phyloP scores from a whole-genome alignment of 2,329 filamentous ascomycete genomes.

The Nigrospora osmanthi region DNA sequence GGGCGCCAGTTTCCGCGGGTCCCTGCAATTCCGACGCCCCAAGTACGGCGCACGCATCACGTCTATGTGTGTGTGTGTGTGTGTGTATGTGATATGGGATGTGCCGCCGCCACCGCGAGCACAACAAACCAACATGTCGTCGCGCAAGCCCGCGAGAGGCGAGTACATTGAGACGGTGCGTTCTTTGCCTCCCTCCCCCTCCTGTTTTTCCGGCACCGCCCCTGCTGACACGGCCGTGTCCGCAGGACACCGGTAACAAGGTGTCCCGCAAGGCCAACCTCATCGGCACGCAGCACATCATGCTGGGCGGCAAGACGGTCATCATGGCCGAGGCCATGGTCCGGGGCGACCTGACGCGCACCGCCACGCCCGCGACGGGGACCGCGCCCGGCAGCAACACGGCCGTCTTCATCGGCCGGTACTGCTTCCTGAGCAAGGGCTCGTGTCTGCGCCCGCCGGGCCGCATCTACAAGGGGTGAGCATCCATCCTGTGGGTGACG shows the following conservation, averaged over 20 bases:
- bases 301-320: constrained; percentile 90
- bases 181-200: neutral
- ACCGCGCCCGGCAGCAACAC: constrained; percentile 43
- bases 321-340: constrained; percentile 95
- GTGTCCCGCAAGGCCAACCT: constrained; percentile 88
- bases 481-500: neutral
- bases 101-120: neutral
- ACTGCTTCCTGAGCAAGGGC: constrained; percentile 78
- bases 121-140: constrained; percentile 52
- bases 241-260: constrained; percentile 93
- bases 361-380: constrained; percentile 33
- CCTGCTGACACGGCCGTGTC: neutral
- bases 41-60: no score
- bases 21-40: no score
- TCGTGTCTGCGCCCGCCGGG: constrained; percentile 77
- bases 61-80: no score
- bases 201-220: constrained; percentile 1
- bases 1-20: no score
- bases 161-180: constrained; percentile 95
- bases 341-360: constrained; percentile 74
- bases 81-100: no score
- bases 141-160: constrained; percentile 70
- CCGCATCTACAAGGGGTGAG: constrained; percentile 66
- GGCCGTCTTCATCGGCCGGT: constrained; percentile 82
- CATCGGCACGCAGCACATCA: constrained; percentile 95